Evolutionary conservation across 257 asterid genomes (phyloP).

Genomic region (Penstemon eatonii): DNA sequence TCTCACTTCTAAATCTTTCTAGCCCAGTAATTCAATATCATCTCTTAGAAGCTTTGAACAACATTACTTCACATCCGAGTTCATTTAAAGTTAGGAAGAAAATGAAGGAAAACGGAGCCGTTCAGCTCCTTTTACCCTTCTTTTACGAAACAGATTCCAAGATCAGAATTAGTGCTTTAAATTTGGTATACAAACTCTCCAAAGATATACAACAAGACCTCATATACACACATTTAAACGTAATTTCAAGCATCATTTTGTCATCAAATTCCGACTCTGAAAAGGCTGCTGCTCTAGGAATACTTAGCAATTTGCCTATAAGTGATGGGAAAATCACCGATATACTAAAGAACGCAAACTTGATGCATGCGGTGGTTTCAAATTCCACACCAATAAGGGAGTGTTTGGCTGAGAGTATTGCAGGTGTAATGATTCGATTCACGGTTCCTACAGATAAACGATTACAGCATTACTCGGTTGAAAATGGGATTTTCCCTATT

Average conservation of each 20-base stretch:
- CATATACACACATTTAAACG: constrained; percentile 38
- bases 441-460: constrained; percentile 59
- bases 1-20: constrained; percentile 71
- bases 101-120: constrained; percentile 73
- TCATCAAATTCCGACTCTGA: constrained; percentile 45
- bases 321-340: constrained; percentile 58
- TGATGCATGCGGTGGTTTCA: constrained; percentile 52
- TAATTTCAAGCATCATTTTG: constrained; percentile 42
- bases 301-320: constrained; percentile 64
- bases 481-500: constrained; percentile 49
- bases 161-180: constrained; percentile 53
- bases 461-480: constrained; percentile 65
- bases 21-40: constrained; percentile 75
- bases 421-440: constrained; percentile 58
- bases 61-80: constrained; percentile 54
- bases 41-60: constrained; percentile 68
- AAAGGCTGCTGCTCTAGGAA: constrained; percentile 72
- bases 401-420: constrained; percentile 52
- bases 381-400: constrained; percentile 27
- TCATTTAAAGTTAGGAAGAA: constrained; percentile 55
- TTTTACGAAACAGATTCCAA: constrained; percentile 41
- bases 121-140: constrained; percentile 70
- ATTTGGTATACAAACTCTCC: constrained; percentile 50
- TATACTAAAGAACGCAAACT: constrained; percentile 45
- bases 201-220: constrained; percentile 50